These are phyloP conservation scores for Phytophthora cajani DNA, from an alignment of 352 stramenopile species.

Conservation along the genomic window DNA sequence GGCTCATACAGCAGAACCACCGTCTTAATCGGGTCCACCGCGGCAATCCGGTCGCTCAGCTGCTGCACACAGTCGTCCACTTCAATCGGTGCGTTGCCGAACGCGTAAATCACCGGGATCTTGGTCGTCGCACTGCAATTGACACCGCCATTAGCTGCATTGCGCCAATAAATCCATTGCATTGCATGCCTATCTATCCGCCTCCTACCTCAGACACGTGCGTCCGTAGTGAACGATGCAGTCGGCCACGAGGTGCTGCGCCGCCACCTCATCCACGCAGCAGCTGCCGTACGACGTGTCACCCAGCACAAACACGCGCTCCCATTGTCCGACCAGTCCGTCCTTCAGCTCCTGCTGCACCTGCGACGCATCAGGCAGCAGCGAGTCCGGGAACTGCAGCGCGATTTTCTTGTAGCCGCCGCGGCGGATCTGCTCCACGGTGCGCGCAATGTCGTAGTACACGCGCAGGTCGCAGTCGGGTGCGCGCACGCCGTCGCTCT, in stretches of 20 bases:
- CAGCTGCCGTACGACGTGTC: slow-evolving; percentile 97
- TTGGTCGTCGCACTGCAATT: slow-evolving; percentile 62
- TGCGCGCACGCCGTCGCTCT: slow-evolving; percentile 59
- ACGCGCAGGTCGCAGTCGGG: slow-evolving; percentile 43
- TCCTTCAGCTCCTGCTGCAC: slow-evolving; percentile 86
- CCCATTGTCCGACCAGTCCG: slow-evolving; percentile 46
- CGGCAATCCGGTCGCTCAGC: slow-evolving; percentile 37
- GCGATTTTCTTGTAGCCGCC: slow-evolving; percentile 85
- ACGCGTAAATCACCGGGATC: slow-evolving; percentile 93
- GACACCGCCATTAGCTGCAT: slow-evolving; percentile 1
- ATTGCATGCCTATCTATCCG: neutral
- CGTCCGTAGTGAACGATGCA: slow-evolving; percentile 96
- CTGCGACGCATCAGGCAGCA: slow-evolving; percentile 88
- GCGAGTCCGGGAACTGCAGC: slow-evolving; percentile 96
- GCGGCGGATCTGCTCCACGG: slow-evolving; percentile 58
- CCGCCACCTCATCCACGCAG: slow-evolving; percentile 96
- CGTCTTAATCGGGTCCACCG: slow-evolving; percentile 51
- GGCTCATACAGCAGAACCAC: slow-evolving; percentile 93
- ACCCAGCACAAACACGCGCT: slow-evolving; percentile 93
- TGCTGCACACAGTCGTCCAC: slow-evolving; percentile 54
- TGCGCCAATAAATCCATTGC: neutral
- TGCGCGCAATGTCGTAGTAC: slow-evolving; percentile 78
- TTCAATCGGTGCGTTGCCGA: slow-evolving; percentile 83
- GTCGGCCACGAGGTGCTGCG: slow-evolving; percentile 93
- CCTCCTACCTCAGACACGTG: slow-evolving; percentile 83